Evolutionary conservation across 2,329 filamentous ascomycete species (phyloP).

Genomic region (Colletotrichum tamarilloi): DNA sequence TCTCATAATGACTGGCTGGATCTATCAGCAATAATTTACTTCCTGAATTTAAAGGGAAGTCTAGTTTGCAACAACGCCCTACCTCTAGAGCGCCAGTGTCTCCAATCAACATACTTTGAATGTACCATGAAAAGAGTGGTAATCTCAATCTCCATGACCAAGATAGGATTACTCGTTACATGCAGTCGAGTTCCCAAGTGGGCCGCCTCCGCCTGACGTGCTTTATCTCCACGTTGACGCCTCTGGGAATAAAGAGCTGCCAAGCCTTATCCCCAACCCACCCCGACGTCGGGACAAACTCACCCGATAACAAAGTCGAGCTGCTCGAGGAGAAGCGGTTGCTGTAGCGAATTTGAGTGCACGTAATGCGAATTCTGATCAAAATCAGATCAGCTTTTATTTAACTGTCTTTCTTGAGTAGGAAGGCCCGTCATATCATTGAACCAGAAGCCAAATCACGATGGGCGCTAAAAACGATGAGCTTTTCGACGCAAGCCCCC

Average conservation of each 20-base stretch:
- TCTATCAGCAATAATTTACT: no score
- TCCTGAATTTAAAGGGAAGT: no score
- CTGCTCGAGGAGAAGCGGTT: background rate
- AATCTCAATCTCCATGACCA: background rate
- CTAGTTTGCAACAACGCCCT: no score
- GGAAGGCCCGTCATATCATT: background rate
- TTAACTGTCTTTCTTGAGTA: no score
- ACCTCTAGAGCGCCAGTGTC: no score
- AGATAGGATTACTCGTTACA: background rate
- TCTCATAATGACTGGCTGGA: no score
- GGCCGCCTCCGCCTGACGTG: background rate
- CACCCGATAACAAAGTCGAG: background rate
- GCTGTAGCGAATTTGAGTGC: background rate
- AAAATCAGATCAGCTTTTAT: background rate
- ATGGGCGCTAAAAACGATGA: conserved; percentile 5
- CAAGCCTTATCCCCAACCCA: background rate
- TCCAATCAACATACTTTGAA: background rate
- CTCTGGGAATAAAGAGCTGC: background rate
- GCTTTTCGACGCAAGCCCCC: conserved; percentile 3
- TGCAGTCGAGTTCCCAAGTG: background rate
- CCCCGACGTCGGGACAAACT: background rate
- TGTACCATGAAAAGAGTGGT: background rate
- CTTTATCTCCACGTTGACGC: conserved; percentile 15
- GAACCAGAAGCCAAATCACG: background rate
- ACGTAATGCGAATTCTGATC: background rate